Evolutionary conservation across 257 asterid species (phyloP).

Genomic region (Eucommia ulmoides): DNA sequence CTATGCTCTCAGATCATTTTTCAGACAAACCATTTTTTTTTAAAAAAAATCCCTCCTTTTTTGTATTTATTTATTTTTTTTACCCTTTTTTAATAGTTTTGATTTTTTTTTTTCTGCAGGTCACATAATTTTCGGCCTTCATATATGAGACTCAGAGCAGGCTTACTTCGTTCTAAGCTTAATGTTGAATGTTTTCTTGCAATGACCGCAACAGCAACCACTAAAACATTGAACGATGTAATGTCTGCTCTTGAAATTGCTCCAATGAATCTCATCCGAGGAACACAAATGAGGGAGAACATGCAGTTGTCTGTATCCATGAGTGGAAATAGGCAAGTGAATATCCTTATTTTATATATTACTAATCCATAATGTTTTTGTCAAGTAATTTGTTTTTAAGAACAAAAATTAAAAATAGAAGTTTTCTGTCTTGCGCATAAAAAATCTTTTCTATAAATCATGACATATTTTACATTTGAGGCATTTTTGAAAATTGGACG

Average conservation of each 20-base stretch:
- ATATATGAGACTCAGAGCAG: slow-evolving; percentile 95
- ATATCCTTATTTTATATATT: slow-evolving; percentile 8
- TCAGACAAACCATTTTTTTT: too few species aligned
- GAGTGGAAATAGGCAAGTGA: slow-evolving; percentile 50
- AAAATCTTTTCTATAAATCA: too few species aligned
- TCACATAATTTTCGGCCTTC: slow-evolving; percentile 99
- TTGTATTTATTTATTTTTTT: too few species aligned
- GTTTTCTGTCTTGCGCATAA: too few species aligned
- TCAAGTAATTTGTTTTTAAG: too few species aligned
- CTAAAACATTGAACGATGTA: slow-evolving; percentile 53
- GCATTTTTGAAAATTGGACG: too few species aligned
- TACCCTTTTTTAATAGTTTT: too few species aligned
- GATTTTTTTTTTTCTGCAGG: slow-evolving; percentile 26
- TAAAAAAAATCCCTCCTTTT: too few species aligned
- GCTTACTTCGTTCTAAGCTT: slow-evolving; percentile 50
- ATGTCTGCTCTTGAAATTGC: slow-evolving; percentile 85
- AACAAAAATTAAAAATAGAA: too few species aligned
- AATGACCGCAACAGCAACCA: slow-evolving; percentile 95
- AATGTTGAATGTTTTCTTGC: slow-evolving; percentile 88
- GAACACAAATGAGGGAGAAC: slow-evolving; percentile 71
- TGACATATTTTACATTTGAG: too few species aligned
- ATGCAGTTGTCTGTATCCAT: slow-evolving; percentile 70
- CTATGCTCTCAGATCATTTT: too few species aligned
- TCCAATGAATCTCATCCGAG: slow-evolving; percentile 49
- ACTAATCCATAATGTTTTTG: too few species aligned